Conservation (phyloP, 2,329 filamentous ascomycete species). For the Ophiostoma sp. region DNA sequence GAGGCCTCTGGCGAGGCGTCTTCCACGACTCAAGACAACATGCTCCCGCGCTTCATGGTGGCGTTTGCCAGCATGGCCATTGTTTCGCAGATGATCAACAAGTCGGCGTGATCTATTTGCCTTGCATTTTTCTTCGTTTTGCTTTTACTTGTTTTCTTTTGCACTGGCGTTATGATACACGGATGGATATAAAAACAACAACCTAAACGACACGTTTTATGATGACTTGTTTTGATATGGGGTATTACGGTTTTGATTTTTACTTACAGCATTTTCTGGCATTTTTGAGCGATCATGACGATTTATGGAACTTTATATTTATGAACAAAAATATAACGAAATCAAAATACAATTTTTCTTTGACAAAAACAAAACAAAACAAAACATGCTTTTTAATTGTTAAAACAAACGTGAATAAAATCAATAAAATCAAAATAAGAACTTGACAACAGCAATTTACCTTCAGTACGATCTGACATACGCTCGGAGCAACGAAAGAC, state of each 20-base stretch:
- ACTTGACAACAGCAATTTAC: no score
- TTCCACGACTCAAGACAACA: slow-evolving; percentile 1
- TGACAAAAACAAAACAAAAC: not conserved
- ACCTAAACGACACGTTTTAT: slow-evolving; percentile 16
- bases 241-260: not conserved
- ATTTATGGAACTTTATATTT: not conserved
- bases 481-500: no score
- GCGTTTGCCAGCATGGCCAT: slow-evolving; percentile 36
- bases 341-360: not conserved
- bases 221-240: not conserved
- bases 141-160: not conserved
- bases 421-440: no score
- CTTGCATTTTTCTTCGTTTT: not conserved
- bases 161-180: not conserved
- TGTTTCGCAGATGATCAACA: slow-evolving; percentile 32
- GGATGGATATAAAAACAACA: slow-evolving; percentile 17
- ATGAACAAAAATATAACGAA: slow-evolving; percentile 3
- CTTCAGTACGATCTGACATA: no score
- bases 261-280: slow-evolving; percentile 12
- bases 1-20: not conserved
- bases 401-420: no score
- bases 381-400: not conserved
- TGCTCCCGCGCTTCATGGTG: slow-evolving; percentile 36
- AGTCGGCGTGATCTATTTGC: slow-evolving; percentile 11
- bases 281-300: not conserved